A percentile compares a stretch with the other conserved stretches of the same genome.
phyloP scores from a whole-genome alignment of 192 early-diverging fungal species.

The Coemansia sp. region DNA sequence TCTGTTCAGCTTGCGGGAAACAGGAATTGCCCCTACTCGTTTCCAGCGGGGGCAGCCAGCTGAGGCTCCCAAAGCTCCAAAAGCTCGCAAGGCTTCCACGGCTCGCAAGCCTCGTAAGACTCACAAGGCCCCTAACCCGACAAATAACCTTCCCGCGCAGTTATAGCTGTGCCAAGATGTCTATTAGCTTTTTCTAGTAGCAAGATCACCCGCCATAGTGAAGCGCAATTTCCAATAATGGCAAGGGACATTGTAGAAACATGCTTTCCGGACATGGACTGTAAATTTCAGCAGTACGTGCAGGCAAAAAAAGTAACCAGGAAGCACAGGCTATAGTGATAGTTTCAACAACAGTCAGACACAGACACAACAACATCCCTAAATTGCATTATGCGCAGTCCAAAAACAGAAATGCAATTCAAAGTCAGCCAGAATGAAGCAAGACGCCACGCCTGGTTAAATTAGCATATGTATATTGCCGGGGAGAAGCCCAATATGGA shows the following conservation, averaged over 20 bases:
- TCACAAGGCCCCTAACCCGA: too few relatives aligned
- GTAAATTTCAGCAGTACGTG: not conserved
- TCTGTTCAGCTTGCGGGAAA: too few relatives aligned
- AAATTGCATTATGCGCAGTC: not conserved
- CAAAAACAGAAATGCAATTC: slow-evolving; percentile 8
- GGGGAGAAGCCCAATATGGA: slow-evolving; percentile 6
- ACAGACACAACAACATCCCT: slow-evolving; percentile 2
- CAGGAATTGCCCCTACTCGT: too few relatives aligned
- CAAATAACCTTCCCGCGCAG: too few relatives aligned
- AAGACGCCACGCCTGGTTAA: slow-evolving; percentile 6
- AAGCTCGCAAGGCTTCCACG: too few relatives aligned
- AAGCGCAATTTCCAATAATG: slow-evolving; percentile 1
- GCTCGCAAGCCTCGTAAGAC: too few relatives aligned
- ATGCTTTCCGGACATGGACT: not conserved
- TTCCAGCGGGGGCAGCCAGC: too few relatives aligned
- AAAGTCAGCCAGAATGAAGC: not conserved
- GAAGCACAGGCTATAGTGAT: not conserved
- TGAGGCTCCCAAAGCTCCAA: too few relatives aligned
- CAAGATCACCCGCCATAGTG: too few relatives aligned
- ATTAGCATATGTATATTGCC: not conserved
- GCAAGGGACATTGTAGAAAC: not conserved
- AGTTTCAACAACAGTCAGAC: not conserved
- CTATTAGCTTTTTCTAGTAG: too few relatives aligned
- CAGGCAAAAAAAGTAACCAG: not conserved
- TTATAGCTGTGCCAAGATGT: too few relatives aligned